Evolutionary conservation across 2,329 filamentous ascomycete genomes (phyloP), one percentile per base, ranked within the genome.

Genomic region (Cytospora mali): DNA sequence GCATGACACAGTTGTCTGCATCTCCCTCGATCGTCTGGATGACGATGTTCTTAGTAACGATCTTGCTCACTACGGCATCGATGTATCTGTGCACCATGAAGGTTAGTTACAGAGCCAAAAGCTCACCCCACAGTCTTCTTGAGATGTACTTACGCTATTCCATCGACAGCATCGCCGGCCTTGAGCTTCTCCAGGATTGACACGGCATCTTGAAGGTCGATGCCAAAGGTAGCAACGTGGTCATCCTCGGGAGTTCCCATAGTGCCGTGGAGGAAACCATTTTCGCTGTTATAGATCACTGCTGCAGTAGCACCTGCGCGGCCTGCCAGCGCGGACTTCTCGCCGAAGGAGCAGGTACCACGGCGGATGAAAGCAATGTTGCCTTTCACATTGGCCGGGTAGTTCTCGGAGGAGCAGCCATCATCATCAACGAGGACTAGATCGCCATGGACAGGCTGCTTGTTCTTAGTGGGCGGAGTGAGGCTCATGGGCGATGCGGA

Each of bases 231-330:
- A 0, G 90, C 85, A 6, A 90, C 79, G 68, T 92, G 84, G 57
- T 86, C 69, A 13, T 80, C 77, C 0, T 77, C 77, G 0, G 88
- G 86, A 0, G 77, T 79, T 13, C 88, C 90, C 4, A 95, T 79
- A 1, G 90, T 93, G 48, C 90, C 91, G 56, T 82, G 80, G 0
- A 92, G 75, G 4, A 76, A 73, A 1, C 85, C 89, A 1, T 81
- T 75, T 55, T 86, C 85, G 68, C 88, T 89, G 78, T 94, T 92
- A 76, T 91, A 93, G 55, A 95, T 80, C 16, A 95, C 76, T 0
- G 88, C 89, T 1, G 87, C 91, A 4, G 85, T 74, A 6, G 91
- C 91, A 23, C 90, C 89, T 1, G 89, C 89, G 55, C 79, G 80
- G 49, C 87, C 88, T 6, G 91, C 90, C 16, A 84, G 77, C 58